Evolutionary conservation across 2,329 filamentous ascomycete species (phyloP).

Genomic region (Verticillium klebahnii): DNA sequence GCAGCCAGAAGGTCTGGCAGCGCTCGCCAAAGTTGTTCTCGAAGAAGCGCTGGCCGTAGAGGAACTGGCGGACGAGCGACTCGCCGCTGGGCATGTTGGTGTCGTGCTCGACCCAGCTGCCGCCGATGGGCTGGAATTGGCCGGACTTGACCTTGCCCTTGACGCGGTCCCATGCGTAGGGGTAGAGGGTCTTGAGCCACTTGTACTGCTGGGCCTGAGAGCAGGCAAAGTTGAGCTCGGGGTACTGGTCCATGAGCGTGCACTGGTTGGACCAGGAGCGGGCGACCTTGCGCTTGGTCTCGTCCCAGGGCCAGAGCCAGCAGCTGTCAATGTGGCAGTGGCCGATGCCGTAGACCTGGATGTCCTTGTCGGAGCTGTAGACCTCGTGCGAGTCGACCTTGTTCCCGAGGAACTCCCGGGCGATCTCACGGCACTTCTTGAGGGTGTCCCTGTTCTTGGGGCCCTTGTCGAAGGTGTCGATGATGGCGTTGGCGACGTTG

Average conservation of each 20-base stretch:
- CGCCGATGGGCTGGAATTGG: slow-evolving; percentile 89
- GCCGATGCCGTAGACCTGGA: slow-evolving; percentile 82
- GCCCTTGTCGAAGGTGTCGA: slow-evolving; percentile 82
- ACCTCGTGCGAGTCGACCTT: slow-evolving; percentile 79
- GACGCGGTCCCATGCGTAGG: slow-evolving; percentile 82
- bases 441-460: slow-evolving; percentile 74
- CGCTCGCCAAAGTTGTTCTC: slow-evolving; percentile 87
- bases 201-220: slow-evolving; percentile 98
- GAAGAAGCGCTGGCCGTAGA: slow-evolving; percentile 94
- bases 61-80: slow-evolving; percentile 86
- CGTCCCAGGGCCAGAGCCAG: slow-evolving; percentile 98
- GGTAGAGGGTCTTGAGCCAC: slow-evolving; percentile 90
- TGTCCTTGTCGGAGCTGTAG: slow-evolving; percentile 69
- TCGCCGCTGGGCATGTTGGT: slow-evolving; percentile 97
- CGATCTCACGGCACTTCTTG: slow-evolving; percentile 74
- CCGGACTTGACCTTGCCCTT: slow-evolving; percentile 88
- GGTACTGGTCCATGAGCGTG: slow-evolving; percentile 90
- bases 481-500: slow-evolving; percentile 79
- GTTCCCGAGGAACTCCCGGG: slow-evolving; percentile 74
- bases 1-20: slow-evolving; percentile 92
- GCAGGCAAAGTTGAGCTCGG: slow-evolving; percentile 86
- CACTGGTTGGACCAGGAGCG: slow-evolving; percentile 97
- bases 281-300: slow-evolving; percentile 94
- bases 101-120: slow-evolving; percentile 98
- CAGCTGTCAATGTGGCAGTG: slow-evolving; percentile 98